These are phyloP conservation scores for Euphorbia pulcherrima DNA, from an alignment of 345 rosid species.

Conservation along the genomic window DNA sequence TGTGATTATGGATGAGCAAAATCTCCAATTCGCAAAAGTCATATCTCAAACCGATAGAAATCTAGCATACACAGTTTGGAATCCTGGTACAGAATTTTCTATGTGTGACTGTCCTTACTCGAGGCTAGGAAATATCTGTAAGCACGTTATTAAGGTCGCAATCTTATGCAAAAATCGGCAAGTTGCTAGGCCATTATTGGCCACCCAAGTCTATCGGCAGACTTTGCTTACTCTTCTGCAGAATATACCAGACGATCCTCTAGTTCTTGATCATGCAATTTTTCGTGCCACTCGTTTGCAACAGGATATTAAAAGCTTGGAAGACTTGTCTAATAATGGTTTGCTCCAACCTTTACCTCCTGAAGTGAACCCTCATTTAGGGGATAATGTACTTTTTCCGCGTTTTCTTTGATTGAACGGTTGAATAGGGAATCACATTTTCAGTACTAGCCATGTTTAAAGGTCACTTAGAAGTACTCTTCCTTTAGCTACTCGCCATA, in stretches of 20 bases:
- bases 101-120: constrained; percentile 46
- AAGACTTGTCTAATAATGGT: constrained; percentile 50
- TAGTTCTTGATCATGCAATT: constrained; percentile 45
- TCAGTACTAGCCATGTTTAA: background rate
- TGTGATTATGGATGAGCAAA: constrained; percentile 44
- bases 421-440: background rate
- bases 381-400: constrained; percentile 25
- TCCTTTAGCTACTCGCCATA: background rate
- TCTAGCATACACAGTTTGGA: constrained; percentile 38
- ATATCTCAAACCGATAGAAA: constrained; percentile 43
- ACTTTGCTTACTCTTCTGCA: constrained; percentile 45
- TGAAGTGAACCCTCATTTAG: constrained; percentile 30
- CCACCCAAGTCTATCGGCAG: constrained; percentile 40
- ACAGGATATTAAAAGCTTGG: constrained; percentile 45
- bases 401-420: constrained; percentile 24
- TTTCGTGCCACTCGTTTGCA: constrained; percentile 39
- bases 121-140: constrained; percentile 42
- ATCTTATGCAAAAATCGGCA: constrained; percentile 42
- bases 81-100: constrained; percentile 56
- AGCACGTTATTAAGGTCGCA: constrained; percentile 52
- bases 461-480: background rate
- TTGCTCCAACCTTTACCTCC: constrained; percentile 38
- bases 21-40: constrained; percentile 44
- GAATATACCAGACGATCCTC: constrained; percentile 43
- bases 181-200: constrained; percentile 43